Conservation (phyloP, 192 early-diverging fungal species). For the Backusella australiensis region DNA sequence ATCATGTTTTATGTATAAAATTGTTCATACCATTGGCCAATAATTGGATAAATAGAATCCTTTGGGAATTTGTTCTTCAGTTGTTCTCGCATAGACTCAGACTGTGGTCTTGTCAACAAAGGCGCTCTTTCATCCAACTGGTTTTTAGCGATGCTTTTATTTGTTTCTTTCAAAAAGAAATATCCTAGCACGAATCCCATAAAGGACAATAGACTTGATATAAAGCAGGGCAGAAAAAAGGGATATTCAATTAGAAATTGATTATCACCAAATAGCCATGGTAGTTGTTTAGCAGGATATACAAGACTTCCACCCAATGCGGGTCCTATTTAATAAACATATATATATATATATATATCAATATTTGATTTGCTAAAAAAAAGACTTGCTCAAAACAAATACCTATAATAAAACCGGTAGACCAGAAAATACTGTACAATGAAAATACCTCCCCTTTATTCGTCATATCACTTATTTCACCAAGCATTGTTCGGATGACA, state of each 20-base stretch:
- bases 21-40: neutral
- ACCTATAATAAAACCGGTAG: conserved; percentile 42
- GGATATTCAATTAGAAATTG: conserved; percentile 65
- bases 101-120: neutral
- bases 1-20: neutral
- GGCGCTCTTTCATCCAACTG: neutral
- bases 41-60: neutral
- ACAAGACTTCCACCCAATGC: conserved; percentile 78
- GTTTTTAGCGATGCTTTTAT: conserved; percentile 5
- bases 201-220: conserved; percentile 58
- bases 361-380: neutral
- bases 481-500: conserved; percentile 78
- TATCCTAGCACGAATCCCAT: conserved; percentile 63
- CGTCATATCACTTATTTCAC: conserved; percentile 81
- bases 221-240: conserved; percentile 82
- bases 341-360: neutral
- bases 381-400: neutral
- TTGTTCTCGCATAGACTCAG: neutral
- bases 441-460: conserved; percentile 81
- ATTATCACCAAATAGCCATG: conserved; percentile 55
- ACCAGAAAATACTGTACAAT: conserved; percentile 68
- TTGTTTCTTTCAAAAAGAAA: conserved; percentile 65
- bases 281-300: conserved; percentile 70
- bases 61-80: neutral
- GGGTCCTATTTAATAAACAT: conserved; percentile 27